Base-by-base conservation (phyloP, 331 rosid species). In the Prunus yedoensis region DNA sequence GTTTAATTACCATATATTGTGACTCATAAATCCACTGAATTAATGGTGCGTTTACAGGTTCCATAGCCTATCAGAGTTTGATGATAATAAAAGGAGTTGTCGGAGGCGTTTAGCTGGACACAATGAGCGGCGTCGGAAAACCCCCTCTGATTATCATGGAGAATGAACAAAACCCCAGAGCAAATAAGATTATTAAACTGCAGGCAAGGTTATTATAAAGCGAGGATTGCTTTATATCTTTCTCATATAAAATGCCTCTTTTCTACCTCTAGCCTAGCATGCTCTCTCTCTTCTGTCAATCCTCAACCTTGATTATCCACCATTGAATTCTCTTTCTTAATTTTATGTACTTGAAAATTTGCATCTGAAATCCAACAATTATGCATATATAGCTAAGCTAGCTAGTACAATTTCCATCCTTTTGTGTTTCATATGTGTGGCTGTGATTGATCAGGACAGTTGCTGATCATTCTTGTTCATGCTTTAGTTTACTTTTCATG, bases 221-320 rank as follows among this genome's bases (percentile, higher is more conserved):
- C 73, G 2, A 35, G 41, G 41, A 35, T 35, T 35, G 41, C 74
- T 73, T 51, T 35, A 7, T 63, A 32, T 23, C 46, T 64, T 53
- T 46, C 79, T 63, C 78, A n/a, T 71, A 46, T 64, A 67, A 38
- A 38, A 35, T 35, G 70, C 64, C 61, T 62, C 72, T 54, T 59
- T 51, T 52, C 51, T 23, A 21, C n/a, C 15, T 16, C 54, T 60
- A 65, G 35, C 46, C 14, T 53, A 47, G 28, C 69, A 25, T 81
- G 97, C 97, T 91, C 97, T 83, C 93, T 94, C 79, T 91, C 98
- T 89, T 94, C 96, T 94, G 94, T 94, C 98, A 58, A 10, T 7
- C 18, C 35, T 58, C 64, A 5, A 14, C 35, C 64, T 58, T 56
- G 6, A 20, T 56, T 27, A 25, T 25, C 27, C 23, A 10, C 13